Evolutionary conservation across 2,329 filamentous ascomycete species (phyloP).

Genomic region (Verticillium longisporum): DNA sequence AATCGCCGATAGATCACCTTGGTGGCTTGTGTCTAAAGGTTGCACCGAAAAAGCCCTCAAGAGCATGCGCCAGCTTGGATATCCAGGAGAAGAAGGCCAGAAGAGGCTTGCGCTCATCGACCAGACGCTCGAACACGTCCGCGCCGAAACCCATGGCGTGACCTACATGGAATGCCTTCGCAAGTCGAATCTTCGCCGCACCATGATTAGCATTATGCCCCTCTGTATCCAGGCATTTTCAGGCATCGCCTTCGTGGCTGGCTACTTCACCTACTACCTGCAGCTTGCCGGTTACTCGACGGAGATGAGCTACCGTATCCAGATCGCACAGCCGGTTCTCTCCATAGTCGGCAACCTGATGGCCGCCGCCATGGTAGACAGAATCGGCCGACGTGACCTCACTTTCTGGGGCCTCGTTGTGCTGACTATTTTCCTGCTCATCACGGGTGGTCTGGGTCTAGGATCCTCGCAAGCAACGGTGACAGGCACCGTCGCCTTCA

Average conservation of each 20-base stretch:
- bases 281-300: constrained; percentile 32
- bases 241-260: constrained; percentile 25
- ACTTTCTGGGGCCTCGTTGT: constrained; percentile 25
- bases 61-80: constrained; percentile 24
- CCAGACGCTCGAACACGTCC: constrained; percentile 23
- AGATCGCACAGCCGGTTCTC: constrained; percentile 30
- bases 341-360: constrained; percentile 31
- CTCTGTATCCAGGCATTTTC: constrained; percentile 15
- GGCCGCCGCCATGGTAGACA: constrained; percentile 29
- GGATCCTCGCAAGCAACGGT: constrained; percentile 14
- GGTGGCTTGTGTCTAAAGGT: constrained; percentile 28
- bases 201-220: constrained; percentile 25
- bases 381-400: constrained; percentile 26
- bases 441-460: constrained; percentile 25
- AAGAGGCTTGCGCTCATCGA: constrained; percentile 20
- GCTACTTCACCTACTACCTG: constrained; percentile 32
- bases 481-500: constrained; percentile 23
- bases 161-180: constrained; percentile 33
- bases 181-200: constrained; percentile 28
- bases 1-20: constrained; percentile 20
- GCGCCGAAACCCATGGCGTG: constrained; percentile 25
- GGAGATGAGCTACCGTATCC: constrained; percentile 25
- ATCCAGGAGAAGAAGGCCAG: constrained; percentile 16
- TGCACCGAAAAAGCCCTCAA: constrained; percentile 24
- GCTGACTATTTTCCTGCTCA: constrained; percentile 30